phyloP scores from a whole-genome alignment of 306 rosid species.

The Oxytropis ochrocephala region DNA sequence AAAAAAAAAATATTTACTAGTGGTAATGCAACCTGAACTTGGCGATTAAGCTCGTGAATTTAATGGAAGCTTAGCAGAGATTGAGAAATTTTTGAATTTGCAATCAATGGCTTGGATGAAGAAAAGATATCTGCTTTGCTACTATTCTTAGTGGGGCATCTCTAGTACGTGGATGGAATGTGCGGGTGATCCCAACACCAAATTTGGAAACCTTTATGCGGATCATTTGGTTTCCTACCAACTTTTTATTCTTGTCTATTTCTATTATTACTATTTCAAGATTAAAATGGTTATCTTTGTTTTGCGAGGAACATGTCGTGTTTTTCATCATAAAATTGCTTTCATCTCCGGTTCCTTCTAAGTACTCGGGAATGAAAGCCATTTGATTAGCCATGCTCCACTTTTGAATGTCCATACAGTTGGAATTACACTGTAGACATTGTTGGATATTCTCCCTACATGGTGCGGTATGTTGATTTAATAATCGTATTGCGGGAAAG shows the following conservation, averaged over 20 bases:
- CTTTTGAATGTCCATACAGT: slow-evolving; percentile 67
- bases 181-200: slow-evolving; percentile 59
- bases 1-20: too few species aligned
- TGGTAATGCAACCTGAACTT: too few species aligned
- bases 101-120: too few species aligned
- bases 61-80: too few species aligned
- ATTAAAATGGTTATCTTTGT: too few species aligned
- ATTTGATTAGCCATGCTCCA: slow-evolving; percentile 72
- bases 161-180: slow-evolving; percentile 90
- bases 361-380: slow-evolving; percentile 58
- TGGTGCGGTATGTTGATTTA: slow-evolving; percentile 66
- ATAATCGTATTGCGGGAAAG: background rate
- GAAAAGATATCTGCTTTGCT: too few species aligned
- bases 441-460: slow-evolving; percentile 80
- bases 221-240: background rate
- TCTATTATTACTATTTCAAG: too few species aligned
- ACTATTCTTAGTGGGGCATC: too few species aligned
- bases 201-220: background rate
- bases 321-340: slow-evolving; percentile 65
- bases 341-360: slow-evolving; percentile 74
- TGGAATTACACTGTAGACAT: slow-evolving; percentile 90
- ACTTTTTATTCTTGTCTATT: background rate
- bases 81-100: too few species aligned
- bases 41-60: too few species aligned
- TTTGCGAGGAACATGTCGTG: slow-evolving; percentile 88